A percentile compares a stretch with the other conserved stretches of the same genome.
Conservation (phyloP, 306 rosid species). For the Cajanus cajan region DNA sequence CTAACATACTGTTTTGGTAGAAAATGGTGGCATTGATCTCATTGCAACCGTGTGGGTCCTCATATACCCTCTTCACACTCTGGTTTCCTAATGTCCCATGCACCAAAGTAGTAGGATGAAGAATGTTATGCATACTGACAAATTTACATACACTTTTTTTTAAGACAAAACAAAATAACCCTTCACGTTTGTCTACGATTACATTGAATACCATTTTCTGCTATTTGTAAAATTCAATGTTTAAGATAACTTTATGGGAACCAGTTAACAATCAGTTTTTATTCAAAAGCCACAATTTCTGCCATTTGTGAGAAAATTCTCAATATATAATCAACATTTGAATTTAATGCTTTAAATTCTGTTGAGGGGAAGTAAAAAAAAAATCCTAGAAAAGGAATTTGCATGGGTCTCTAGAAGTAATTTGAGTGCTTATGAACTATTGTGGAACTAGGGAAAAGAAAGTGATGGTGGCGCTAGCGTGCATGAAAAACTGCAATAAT, state of each 20-base stretch:
- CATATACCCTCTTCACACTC: slow-evolving; percentile 32
- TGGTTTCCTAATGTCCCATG: slow-evolving; percentile 37
- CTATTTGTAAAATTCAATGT: neutral
- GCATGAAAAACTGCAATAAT: slow-evolving; percentile 33
- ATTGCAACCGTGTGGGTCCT: slow-evolving; percentile 59
- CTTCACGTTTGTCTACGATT: slow-evolving; percentile 10
- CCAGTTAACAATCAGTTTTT: slow-evolving; percentile 10
- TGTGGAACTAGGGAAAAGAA: slow-evolving; percentile 11
- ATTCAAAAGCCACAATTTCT: slow-evolving; percentile 24
- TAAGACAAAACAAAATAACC: neutral
- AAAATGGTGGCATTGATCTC: slow-evolving; percentile 24
- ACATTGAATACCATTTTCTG: slow-evolving; percentile 17
- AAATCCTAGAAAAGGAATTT: neutral
- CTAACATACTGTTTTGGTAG: slow-evolving; percentile 30
- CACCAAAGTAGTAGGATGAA: slow-evolving; percentile 24
- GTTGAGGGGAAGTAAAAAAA: neutral
- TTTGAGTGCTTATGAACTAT: neutral
- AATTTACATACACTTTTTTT: neutral
- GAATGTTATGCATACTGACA: slow-evolving; percentile 20
- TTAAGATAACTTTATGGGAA: slow-evolving; percentile 14
- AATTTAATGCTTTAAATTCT: neutral
- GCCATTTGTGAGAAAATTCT: slow-evolving; percentile 4
- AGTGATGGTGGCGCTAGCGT: slow-evolving; percentile 30
- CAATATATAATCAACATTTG: neutral
- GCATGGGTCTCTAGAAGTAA: slow-evolving; percentile 14